phyloP scores from a whole-genome alignment of 2,329 filamentous ascomycete genomes.

The Ustulina deusta region DNA sequence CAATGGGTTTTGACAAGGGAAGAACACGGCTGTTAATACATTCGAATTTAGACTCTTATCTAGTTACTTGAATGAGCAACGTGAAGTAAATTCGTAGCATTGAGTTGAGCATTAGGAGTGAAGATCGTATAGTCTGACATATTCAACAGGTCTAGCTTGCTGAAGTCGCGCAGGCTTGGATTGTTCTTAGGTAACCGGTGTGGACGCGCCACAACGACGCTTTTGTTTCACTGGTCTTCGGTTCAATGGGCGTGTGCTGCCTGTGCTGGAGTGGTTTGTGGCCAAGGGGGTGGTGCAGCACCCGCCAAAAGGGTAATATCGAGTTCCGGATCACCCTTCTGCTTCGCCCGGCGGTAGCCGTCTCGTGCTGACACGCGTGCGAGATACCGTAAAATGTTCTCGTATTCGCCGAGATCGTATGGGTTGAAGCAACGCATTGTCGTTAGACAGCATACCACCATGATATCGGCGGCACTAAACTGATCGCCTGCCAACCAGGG shows the following conservation, averaged over 20 bases:
- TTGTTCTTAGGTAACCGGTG: not conserved
- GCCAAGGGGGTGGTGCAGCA: slow-evolving; percentile 38
- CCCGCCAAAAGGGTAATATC: slow-evolving; percentile 46
- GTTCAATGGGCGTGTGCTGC: not conserved
- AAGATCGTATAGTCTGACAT: not conserved
- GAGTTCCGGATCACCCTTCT: slow-evolving; percentile 62
- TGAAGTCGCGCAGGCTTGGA: not conserved
- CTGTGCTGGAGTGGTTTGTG: not conserved
- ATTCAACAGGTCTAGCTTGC: not conserved
- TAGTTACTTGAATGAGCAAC: not conserved
- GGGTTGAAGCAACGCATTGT: slow-evolving; percentile 68
- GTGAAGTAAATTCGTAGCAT: not conserved
- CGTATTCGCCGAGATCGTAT: slow-evolving; percentile 56
- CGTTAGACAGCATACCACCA: slow-evolving; percentile 70
- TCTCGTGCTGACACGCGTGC: slow-evolving; percentile 58
- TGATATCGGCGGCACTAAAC: slow-evolving; percentile 75
- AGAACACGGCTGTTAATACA: not conserved
- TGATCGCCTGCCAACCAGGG: slow-evolving; percentile 70
- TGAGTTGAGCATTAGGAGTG: slow-evolving; percentile 11
- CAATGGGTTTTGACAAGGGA: not conserved
- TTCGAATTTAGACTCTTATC: not conserved
- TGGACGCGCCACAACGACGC: not conserved
- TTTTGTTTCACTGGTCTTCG: not conserved
- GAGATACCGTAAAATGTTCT: slow-evolving; percentile 60
- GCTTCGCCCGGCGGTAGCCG: slow-evolving; percentile 61